Percentiles rank a stretch among this genome's conserved stretches.
Conservation (phyloP, 768 basidiomycete genomes). For the Auricularia sp. region DNA sequence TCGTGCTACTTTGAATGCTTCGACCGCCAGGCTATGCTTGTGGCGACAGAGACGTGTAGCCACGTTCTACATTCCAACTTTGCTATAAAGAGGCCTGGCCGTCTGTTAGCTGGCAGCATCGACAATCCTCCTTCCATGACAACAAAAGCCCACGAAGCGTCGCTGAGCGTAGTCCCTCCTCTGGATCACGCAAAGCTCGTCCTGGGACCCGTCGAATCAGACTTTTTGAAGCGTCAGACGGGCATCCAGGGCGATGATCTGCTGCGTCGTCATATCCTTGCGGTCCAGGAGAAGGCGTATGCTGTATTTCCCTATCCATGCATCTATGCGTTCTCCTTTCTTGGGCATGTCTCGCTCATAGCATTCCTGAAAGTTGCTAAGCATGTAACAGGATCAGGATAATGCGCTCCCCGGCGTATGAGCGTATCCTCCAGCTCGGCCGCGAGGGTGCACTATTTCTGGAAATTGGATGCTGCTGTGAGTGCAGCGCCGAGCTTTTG, state of each 20-base stretch:
- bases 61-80: too few species aligned
- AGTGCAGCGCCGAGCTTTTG: constrained; percentile 4
- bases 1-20: too few species aligned
- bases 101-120: too few species aligned
- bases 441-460: constrained; percentile 16
- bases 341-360: constrained; percentile 1
- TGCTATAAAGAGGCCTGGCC: too few species aligned
- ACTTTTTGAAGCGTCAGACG: constrained; percentile 16
- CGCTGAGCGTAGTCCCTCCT: neutral
- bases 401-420: constrained; percentile 17
- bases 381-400: constrained; percentile 15
- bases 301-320: constrained; percentile 25
- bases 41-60: too few species aligned
- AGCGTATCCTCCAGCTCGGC: constrained; percentile 15
- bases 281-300: constrained; percentile 20
- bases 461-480: constrained; percentile 26
- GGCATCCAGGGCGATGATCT: constrained; percentile 20
- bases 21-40: too few species aligned
- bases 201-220: constrained; percentile 7
- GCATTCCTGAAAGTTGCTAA: neutral
- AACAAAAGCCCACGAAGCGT: neutral
- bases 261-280: constrained; percentile 21
- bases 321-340: constrained; percentile 22
- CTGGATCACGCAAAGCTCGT: neutral
- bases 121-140: too few species aligned